These are phyloP conservation scores for Fusarium sp. DNA, from an alignment of 2,329 filamentous ascomycete genomes.

Conservation along the genomic window DNA sequence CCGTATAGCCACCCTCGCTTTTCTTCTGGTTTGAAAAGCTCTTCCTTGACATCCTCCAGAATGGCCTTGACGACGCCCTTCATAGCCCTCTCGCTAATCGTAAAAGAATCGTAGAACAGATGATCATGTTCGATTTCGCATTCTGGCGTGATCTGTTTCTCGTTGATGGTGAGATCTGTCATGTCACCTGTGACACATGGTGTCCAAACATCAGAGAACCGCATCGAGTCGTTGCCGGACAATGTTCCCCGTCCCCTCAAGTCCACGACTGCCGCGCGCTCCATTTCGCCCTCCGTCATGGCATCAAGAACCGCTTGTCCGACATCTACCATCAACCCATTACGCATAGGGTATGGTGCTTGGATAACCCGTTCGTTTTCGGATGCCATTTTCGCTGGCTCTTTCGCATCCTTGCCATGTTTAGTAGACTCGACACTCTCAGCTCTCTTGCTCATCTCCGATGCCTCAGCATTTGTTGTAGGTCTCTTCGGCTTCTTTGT, in stretches of 20 bases:
- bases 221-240: constrained; percentile 47
- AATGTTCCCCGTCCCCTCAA: constrained; percentile 57
- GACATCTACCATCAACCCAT: constrained; percentile 58
- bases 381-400: constrained; percentile 13
- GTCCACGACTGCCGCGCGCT: constrained; percentile 57
- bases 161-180: constrained; percentile 28
- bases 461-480: constrained; percentile 32
- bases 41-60: constrained; percentile 34
- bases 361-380: constrained; percentile 44
- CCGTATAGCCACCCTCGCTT: constrained; percentile 38
- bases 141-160: constrained; percentile 15
- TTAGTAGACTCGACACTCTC: constrained; percentile 18
- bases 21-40: constrained; percentile 41
- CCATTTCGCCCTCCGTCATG: constrained; percentile 63
- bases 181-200: constrained; percentile 54
- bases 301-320: constrained; percentile 56
- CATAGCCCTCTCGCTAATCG: constrained; percentile 53
- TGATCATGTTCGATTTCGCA: constrained; percentile 61
- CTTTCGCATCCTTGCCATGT: constrained; percentile 9
- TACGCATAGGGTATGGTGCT: constrained; percentile 53
- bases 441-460: constrained; percentile 26
- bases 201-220: constrained; percentile 57
- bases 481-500: constrained; percentile 55
- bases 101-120: constrained; percentile 66
- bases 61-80: constrained; percentile 37